Base-by-base conservation (phyloP, 148 eudicot species). In the Rhododendron mucronatum region DNA sequence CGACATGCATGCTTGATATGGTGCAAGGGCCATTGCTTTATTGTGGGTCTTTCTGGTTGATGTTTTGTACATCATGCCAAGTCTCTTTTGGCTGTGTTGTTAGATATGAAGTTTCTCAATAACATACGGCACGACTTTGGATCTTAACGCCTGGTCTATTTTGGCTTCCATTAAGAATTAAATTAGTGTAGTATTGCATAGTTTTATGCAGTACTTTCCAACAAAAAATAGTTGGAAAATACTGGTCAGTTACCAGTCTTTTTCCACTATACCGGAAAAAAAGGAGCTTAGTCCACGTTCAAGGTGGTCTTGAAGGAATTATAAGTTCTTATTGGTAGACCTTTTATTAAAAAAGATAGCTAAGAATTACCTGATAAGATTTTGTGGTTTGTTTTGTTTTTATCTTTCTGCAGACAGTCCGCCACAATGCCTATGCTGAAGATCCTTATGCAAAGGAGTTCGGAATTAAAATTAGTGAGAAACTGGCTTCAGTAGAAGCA, bases 361-460 rank as follows among this genome's bases (percentile, higher is more conserved):
- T 71, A 45, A 84, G 30, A 71, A 71, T 14, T 71, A 83, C 14
- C 16, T 71, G 47, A 33, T 53, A 28, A 33, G 33, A 59, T 59
- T 39, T 82, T 14, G 35, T 82, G 67, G 23, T 23, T 23, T 48
- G 23, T 12, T 83, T 83, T 73, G 18, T 51, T 78, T 50, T 74
- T 15, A n/a, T n/a, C 78, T 37, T 53, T 86, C n/a, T 86, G 50
- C 92, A 95, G 98, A 95, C 95, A 28, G 95, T 95, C 20, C 89
- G 82, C 35, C 96, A 93, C 77, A 95, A 95, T 91, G 95, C 91
- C 76, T 95, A 94, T 78, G 90, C 88, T 84, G 83, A 89, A 28
- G 98, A 95, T 84, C 92, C 93, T 5, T 91, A 92, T 86, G 97
- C 97, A 7, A 92, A 92, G 83, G 97, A 95, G 82, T 95, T 95